phyloP scores from a whole-genome alignment of 306 rosid species.

The Arachis hypogaea region DNA sequence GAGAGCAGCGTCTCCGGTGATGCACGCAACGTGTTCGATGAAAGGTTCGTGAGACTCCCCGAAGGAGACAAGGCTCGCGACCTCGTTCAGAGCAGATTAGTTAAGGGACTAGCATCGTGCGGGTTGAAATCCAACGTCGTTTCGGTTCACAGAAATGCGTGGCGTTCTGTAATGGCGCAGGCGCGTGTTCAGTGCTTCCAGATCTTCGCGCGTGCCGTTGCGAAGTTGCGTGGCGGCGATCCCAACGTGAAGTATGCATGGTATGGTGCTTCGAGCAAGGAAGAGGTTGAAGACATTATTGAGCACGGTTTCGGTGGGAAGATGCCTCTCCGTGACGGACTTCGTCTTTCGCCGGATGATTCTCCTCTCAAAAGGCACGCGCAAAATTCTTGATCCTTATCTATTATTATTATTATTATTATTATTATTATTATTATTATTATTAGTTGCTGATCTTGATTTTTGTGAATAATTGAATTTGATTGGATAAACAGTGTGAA shows the following conservation, averaged over 20 bases:
- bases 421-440: neutral
- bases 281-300: constrained; percentile 58
- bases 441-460: neutral
- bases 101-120: constrained; percentile 43
- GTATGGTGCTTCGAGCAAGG: constrained; percentile 56
- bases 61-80: constrained; percentile 51
- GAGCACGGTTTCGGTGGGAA: constrained; percentile 61
- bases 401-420: neutral
- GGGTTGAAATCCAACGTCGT: constrained; percentile 46
- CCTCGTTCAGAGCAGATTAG: constrained; percentile 50
- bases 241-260: constrained; percentile 74
- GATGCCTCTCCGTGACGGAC: constrained; percentile 32
- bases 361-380: constrained; percentile 66
- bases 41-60: constrained; percentile 34
- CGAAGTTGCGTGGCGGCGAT: constrained; percentile 52
- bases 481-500: constrained; percentile 49
- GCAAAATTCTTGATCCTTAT: neutral
- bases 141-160: constrained; percentile 48
- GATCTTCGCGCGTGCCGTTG: constrained; percentile 58
- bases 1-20: constrained; percentile 58
- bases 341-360: constrained; percentile 62
- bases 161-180: constrained; percentile 40
- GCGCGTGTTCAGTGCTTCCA: constrained; percentile 70
- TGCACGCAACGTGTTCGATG: constrained; percentile 6
- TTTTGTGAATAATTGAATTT: neutral